phyloP scores from a whole-genome alignment of 148 eudicot genomes.

The Rhododendron williamsianum region DNA sequence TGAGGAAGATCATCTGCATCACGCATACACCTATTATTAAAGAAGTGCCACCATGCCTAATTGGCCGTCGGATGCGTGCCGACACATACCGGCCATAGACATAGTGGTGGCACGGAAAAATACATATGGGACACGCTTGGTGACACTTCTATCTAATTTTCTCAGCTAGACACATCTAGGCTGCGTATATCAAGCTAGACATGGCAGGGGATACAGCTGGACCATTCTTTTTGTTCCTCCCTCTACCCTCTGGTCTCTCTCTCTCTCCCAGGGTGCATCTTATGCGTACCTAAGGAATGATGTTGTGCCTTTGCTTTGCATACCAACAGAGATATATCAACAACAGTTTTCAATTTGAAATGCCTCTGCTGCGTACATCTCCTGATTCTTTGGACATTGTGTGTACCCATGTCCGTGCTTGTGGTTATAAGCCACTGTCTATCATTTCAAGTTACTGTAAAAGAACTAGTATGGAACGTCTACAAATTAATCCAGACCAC shows the following conservation, averaged over 20 bases:
- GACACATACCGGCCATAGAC: background rate
- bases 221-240: background rate
- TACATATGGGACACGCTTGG: background rate
- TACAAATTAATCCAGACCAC: background rate
- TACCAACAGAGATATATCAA: background rate
- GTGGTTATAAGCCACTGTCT: background rate
- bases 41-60: background rate
- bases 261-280: background rate
- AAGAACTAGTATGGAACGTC: background rate
- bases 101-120: background rate
- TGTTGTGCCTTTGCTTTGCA: background rate
- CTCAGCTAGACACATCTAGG: background rate
- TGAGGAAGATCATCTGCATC: background rate
- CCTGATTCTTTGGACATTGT: background rate
- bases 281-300: background rate
- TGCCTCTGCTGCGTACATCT: background rate
- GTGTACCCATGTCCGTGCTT: background rate
- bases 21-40: background rate
- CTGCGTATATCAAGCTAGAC: background rate
- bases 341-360: background rate
- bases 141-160: background rate
- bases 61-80: background rate
- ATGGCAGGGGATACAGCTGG: background rate
- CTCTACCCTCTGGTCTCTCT: background rate
- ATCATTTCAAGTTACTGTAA: background rate